These are phyloP conservation scores for Plasmodium yoelii DNA, from an alignment of 169 alveolate genomes.

Conservation along the genomic window DNA sequence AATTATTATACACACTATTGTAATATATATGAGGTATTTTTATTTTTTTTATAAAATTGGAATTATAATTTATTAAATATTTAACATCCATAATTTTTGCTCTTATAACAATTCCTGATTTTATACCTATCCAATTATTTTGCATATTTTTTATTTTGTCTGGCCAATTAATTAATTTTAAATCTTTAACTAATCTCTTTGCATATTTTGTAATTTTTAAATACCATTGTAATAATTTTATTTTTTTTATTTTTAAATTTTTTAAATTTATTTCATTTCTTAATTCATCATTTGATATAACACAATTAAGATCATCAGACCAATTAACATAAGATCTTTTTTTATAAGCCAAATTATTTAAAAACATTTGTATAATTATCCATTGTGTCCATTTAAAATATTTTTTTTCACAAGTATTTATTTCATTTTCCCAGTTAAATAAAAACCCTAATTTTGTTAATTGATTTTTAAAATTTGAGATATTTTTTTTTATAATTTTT, in stretches of 20 bases:
- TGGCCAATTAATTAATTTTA: constrained; percentile 90
- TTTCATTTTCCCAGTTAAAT: constrained; percentile 92
- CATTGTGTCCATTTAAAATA: constrained; percentile 94
- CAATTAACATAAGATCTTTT: constrained; percentile 86
- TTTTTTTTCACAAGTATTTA: constrained; percentile 88
- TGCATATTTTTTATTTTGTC: constrained; percentile 87
- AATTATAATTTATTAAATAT: background rate
- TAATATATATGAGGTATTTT: constrained; percentile 5
- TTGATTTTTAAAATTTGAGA: constrained; percentile 87
- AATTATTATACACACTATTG: constrained; percentile 11
- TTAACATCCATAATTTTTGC: constrained; percentile 8
- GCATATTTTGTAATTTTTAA: constrained; percentile 90
- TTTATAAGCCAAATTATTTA: constrained; percentile 89
- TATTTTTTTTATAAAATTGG: background rate
- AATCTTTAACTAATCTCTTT: constrained; percentile 84
- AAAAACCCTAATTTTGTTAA: constrained; percentile 89
- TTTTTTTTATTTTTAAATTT: constrained; percentile 88
- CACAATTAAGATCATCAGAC: constrained; percentile 84
- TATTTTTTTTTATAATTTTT: constrained; percentile 85
- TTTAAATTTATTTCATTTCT: constrained; percentile 90
- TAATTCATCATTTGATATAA: constrained; percentile 94
- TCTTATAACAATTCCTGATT: constrained; percentile 80
- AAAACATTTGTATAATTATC: constrained; percentile 87
- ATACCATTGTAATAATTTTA: constrained; percentile 90
- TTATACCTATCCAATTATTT: constrained; percentile 92